Evolutionary conservation across 192 early-diverging fungal genomes (phyloP).

Genomic region (Podila clonocystis): DNA sequence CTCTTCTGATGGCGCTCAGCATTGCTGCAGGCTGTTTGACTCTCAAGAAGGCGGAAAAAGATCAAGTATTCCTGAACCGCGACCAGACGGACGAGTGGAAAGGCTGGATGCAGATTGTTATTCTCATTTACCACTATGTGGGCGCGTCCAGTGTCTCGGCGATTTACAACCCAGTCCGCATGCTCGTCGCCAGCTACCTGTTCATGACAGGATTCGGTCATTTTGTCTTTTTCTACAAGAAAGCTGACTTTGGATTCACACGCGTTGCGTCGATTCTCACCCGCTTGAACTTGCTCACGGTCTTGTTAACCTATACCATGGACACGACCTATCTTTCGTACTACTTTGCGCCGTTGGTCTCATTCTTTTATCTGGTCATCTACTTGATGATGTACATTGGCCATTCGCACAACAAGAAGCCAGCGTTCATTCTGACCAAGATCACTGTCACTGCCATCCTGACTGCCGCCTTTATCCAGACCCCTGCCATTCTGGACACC

Average conservation of each 20-base stretch:
- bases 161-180: slow-evolving; percentile 79
- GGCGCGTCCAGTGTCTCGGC: slow-evolving; percentile 68
- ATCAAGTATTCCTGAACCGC: slow-evolving; percentile 70
- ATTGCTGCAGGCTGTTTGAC: slow-evolving; percentile 58
- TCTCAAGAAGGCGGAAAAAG: slow-evolving; percentile 53
- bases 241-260: slow-evolving; percentile 69
- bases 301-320: slow-evolving; percentile 73
- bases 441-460: slow-evolving; percentile 53
- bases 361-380: slow-evolving; percentile 74
- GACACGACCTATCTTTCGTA: slow-evolving; percentile 77
- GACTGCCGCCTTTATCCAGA: slow-evolving; percentile 49
- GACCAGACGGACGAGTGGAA: slow-evolving; percentile 90
- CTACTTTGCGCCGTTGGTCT: slow-evolving; percentile 82
- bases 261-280: slow-evolving; percentile 72
- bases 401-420: slow-evolving; percentile 57
- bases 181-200: slow-evolving; percentile 80
- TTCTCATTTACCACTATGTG: slow-evolving; percentile 77
- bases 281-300: slow-evolving; percentile 75
- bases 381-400: slow-evolving; percentile 72
- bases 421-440: slow-evolving; percentile 62
- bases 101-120: slow-evolving; percentile 86
- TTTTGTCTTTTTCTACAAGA: slow-evolving; percentile 76
- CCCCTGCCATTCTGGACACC: slow-evolving; percentile 51
- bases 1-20: slow-evolving; percentile 49
- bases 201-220: slow-evolving; percentile 90